Conservation (phyloP, 352 stramenopile genomes). For the Globisporangium parvum region DNA sequence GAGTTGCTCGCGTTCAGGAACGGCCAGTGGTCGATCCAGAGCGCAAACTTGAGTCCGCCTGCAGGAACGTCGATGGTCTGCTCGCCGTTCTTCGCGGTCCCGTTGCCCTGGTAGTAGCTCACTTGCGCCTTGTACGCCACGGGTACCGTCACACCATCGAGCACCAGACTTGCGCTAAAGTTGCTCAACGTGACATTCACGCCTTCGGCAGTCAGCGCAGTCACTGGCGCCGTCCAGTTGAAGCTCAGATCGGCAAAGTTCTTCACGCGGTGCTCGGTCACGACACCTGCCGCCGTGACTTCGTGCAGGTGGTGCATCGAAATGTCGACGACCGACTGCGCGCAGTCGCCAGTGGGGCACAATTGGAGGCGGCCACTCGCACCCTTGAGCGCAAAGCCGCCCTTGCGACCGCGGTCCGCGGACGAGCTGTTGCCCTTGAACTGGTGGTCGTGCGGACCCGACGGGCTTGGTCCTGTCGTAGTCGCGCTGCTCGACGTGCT, state of each 20-base stretch:
- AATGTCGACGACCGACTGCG: neutral
- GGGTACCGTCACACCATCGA: neutral
- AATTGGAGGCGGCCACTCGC: neutral
- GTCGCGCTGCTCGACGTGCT: neutral
- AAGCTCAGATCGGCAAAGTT: neutral
- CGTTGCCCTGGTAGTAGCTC: conserved; percentile 8
- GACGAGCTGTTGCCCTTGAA: neutral
- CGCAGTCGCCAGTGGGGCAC: neutral
- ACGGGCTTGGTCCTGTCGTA: neutral
- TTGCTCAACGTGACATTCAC: conserved; percentile 6
- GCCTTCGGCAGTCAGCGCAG: neutral
- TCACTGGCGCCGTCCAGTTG: neutral
- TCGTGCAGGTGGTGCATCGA: neutral
- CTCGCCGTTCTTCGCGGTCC: conserved; percentile 25
- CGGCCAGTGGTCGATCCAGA: conserved; percentile 25
- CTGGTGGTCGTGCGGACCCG: neutral
- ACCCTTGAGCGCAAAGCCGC: neutral
- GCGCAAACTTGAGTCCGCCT: conserved; percentile 36
- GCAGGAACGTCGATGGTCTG: conserved; percentile 25
- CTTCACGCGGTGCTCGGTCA: neutral
- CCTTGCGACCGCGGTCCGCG: neutral
- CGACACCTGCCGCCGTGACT: neutral
- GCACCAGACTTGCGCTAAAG: neutral
- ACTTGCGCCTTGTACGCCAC: neutral
- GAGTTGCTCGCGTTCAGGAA: conserved; percentile 20